Conservation (phyloP, 139 green algal species). For the Coccomyxa sp. region DNA sequence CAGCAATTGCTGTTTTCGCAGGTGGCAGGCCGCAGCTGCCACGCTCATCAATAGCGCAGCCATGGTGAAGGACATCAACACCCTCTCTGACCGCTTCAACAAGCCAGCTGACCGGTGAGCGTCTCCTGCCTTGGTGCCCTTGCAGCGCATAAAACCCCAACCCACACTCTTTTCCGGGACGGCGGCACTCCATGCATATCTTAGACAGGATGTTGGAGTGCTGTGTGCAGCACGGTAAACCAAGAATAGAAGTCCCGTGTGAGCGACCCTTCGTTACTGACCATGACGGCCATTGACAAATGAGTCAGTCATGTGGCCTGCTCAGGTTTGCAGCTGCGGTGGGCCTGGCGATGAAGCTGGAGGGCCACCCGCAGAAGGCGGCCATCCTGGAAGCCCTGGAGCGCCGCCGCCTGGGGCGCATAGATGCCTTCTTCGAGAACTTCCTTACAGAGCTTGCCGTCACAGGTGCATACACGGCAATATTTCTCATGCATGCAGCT, state of each 20-base stretch:
- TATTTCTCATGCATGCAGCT: background rate
- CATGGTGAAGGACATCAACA: conserved; percentile 10
- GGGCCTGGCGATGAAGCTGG: conserved; percentile 14
- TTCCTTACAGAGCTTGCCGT: conserved; percentile 30
- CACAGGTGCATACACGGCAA: conserved; percentile 23
- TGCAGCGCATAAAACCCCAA: background rate
- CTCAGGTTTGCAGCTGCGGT: conserved; percentile 16
- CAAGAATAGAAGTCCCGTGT: background rate
- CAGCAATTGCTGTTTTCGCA: background rate
- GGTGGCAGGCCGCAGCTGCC: conserved; percentile 20
- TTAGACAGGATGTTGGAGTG: background rate
- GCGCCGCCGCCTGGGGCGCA: background rate
- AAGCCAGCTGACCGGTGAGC: conserved; percentile 13
- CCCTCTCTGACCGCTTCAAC: conserved; percentile 17
- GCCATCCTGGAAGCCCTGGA: conserved; percentile 22
- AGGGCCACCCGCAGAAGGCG: conserved; percentile 11
- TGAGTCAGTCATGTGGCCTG: background rate
- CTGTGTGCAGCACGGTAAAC: background rate
- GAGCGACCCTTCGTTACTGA: background rate
- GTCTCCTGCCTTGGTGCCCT: background rate
- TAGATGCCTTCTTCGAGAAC: conserved; percentile 13
- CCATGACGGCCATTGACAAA: background rate
- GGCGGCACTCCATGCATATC: background rate
- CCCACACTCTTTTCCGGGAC: background rate
- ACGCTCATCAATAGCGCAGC: conserved; percentile 14